Base-by-base conservation (phyloP, 1,139 yeast species). In the Geotrichum carabidarum region DNA sequence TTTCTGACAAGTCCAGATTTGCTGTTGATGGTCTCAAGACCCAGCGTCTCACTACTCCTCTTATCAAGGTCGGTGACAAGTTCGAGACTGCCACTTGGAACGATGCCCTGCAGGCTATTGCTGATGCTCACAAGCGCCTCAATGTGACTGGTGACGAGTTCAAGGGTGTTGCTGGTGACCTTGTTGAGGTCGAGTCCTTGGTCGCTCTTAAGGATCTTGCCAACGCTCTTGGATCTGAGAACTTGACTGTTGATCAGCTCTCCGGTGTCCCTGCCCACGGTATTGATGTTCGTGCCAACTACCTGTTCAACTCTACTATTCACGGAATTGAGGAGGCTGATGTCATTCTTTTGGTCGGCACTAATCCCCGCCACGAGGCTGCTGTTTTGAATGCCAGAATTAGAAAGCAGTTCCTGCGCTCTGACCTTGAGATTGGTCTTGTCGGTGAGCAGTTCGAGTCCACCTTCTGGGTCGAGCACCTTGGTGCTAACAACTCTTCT, bases 291-390 rank as follows among this genome's bases (percentile, higher is more conserved):
- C 83, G 95, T 72, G 79, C 95, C 18, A 86, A 86, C 75, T 88
- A 86, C 70, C 74, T 84, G 53, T 87, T 88, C 78, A 87, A 86
- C 78, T 80, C 95, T 11, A 78, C 89, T 46, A 83, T 88, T 61
- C 83, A 80, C 59, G 95, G 95, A 53, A 78, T 88, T 62, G 95
- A 86, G 71, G 84, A 82, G 55, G 91, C 94, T 53, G 95, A 87
- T 68, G 86, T 81, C 65, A 84, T 87, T 60, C 76, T 87, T 65
- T 77, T 87, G 63, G 79, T 87, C 57, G 95, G 95, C 59, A 83
- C 95, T 52, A 88, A 88, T 75, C 95, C 95, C 63, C 81, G 96
- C 70, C 90, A 81, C 66, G 96, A 88, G 74, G 96, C 96, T 57
- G 90, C 95, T 45, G 95, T 87, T 14, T 78, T 88, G 65, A 88